These are phyloP conservation scores for Rhynchosporium agropyri DNA, from an alignment of 2,329 filamentous ascomycete genomes.

Conservation along the genomic window DNA sequence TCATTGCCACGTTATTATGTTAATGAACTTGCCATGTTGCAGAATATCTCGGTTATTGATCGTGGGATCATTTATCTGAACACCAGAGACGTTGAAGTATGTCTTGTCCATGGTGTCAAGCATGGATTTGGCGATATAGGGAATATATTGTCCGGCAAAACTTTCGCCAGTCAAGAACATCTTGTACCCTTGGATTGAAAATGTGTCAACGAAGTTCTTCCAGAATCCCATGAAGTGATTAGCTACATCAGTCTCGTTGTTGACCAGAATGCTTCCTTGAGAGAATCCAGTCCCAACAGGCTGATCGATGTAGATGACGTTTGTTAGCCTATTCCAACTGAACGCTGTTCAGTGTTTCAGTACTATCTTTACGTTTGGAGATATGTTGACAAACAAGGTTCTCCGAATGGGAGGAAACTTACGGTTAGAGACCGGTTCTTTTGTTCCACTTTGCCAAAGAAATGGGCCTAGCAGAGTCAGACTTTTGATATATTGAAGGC, in stretches of 20 bases:
- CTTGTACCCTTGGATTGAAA: constrained; percentile 56
- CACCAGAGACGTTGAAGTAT: constrained; percentile 61
- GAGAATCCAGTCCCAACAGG: constrained; percentile 52
- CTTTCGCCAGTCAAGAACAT: constrained; percentile 67
- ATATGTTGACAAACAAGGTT: not conserved
- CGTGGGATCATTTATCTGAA: constrained; percentile 64
- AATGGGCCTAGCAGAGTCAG: constrained; percentile 29
- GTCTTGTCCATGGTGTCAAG: constrained; percentile 52
- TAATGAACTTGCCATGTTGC: constrained; percentile 26
- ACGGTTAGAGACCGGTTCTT: constrained; percentile 34
- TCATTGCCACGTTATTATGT: not conserved
- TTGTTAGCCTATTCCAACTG: constrained; percentile 38
- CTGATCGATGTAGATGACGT: constrained; percentile 40
- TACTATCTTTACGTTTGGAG: not conserved
- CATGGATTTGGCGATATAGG: constrained; percentile 55
- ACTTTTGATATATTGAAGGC: not conserved
- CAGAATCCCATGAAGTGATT: constrained; percentile 62
- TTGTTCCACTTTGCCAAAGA: constrained; percentile 39
- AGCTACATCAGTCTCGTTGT: constrained; percentile 55
- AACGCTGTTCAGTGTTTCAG: constrained; percentile 24
- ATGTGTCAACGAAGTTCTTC: constrained; percentile 64
- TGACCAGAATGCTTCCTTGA: constrained; percentile 55
- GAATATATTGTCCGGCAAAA: constrained; percentile 52
- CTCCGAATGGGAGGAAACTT: not conserved
- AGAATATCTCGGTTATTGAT: constrained; percentile 45